Evolutionary conservation across 2,329 filamentous ascomycete species (phyloP), one percentile per base, ranked within the genome.

Genomic region (Arthroderma sp.): DNA sequence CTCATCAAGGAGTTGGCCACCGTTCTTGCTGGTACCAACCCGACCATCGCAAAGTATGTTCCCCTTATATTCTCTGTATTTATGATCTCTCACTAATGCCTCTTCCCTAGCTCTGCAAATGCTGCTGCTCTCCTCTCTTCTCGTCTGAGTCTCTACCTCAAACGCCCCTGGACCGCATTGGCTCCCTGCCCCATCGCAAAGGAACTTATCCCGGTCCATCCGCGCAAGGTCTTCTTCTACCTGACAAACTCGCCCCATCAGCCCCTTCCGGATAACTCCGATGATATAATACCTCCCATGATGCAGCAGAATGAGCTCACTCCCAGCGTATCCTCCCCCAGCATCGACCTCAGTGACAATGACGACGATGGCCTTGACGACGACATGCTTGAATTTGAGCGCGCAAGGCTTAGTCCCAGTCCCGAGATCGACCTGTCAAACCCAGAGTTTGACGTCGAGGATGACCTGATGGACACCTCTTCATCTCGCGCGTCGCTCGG

Each of bases 121-220:
- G 89, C 88, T 45, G 86, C 85, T 58, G 89, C 91, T 47, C 86
- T 98, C 56, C 88, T 98, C 54, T 94, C 88, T 1, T 95, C 91
- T 38, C 82, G 91, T 56, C 73, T 98, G 42, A 82, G 87, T 36
- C 78, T 83, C 31, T 98, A 93, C 66, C 74, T 95, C 58, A 93
- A 94, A 69, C 85, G 91, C 53, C 68, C 84, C 44, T 86, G 83
- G 88, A 84, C 78, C 29, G 78, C 82, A 5, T 68, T 81, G 42
- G 73, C 82, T 42, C 86, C 83, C 43, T 96, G 91, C 65, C 89
- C 91, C 3, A 69, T 96, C 45, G 86, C 85, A 42, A 96, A 96
- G 68, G 86, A 94, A 65, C 77, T 95, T 44, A 86, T 95, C 61
- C 81, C 84, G 36, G 83, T 89, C 36, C 89, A 96, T 61, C 91